Evolutionary conservation across 805 yeast species (phyloP).

Genomic region (Candida oleophila): DNA sequence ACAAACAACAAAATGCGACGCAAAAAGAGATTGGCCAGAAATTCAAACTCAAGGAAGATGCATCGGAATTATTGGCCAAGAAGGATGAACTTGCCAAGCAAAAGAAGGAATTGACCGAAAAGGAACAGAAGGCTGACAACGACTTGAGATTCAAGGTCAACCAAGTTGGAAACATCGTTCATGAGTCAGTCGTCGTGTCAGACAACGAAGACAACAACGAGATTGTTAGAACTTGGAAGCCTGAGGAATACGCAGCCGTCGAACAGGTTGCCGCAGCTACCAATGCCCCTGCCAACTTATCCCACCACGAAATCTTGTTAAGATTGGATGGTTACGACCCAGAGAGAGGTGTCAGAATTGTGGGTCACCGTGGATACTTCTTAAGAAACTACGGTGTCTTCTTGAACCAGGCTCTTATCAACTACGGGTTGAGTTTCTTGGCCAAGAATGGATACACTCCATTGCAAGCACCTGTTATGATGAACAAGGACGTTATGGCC

Average conservation of each 20-base stretch:
- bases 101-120: constrained; percentile 63
- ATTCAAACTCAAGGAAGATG: constrained; percentile 94
- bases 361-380: constrained; percentile 98
- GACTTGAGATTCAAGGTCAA: constrained; percentile 77
- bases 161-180: constrained; percentile 91
- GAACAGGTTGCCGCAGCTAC: constrained; percentile 74
- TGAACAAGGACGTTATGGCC: constrained; percentile 99
- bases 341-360: constrained; percentile 95
- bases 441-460: constrained; percentile 79
- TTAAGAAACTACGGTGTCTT: constrained; percentile 94
- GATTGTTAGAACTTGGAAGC: constrained; percentile 83
- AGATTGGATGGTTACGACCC: constrained; percentile 98
- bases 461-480: constrained; percentile 98
- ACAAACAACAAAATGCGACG: constrained; percentile 82
- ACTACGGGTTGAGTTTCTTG: constrained; percentile 88
- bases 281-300: constrained; percentile 70
- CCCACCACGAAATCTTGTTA: constrained; percentile 93
- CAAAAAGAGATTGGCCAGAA: constrained; percentile 93
- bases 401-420: constrained; percentile 95
- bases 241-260: constrained; percentile 61
- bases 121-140: constrained; percentile 79
- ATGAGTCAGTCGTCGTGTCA: constrained; percentile 84
- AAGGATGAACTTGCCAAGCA: constrained; percentile 73
- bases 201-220: constrained; percentile 90
- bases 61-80: constrained; percentile 74